Evolutionary conservation across 208 protist genomes (phyloP), one percentile per base, ranked within the genome.

Genomic region (Leptomonas pyrrhocoris): DNA sequence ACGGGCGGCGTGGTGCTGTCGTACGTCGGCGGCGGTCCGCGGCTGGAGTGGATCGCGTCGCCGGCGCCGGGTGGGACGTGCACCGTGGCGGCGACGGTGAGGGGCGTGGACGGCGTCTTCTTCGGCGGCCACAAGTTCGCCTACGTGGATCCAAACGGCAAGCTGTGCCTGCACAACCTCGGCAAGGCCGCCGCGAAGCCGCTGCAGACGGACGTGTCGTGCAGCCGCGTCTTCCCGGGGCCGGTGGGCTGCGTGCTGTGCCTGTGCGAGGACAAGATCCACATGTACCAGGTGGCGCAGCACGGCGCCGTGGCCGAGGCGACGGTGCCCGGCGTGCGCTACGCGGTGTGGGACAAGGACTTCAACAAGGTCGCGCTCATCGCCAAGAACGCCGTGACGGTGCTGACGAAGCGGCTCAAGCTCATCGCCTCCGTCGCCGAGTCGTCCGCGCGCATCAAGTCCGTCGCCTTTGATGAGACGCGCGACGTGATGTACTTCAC

Each of bases 401-500:
- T 99, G 16, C 84, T 91, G 53, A 97, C 90, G 53, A 85, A 92
- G 43, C 92, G 94, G 48, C 79, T 99, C 9, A 90, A 97, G 56
- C 85, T 82, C 18, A 87, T 98, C 56, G 92, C 92, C 63, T 92
- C 79, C 49, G 70, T 99, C 9, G 48, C 94, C 49, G 98, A 99
- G 86, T 72, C 79, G 40, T 96, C 83, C n/a, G 88, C 96, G 15
- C 81, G 93, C 25, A 94, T 99, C 58, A 99, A 99, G 86, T 95
- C 85, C 45, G 98, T 89, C 67, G 93, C 73, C 25, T 97, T 97
- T 66, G 89, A 97, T 60, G 89, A 95, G 61, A 83, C 79, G 51
- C 84, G 96, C 68, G 92, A 98, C 38, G 90, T 99, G 8, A 96
- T 99, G 45, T 95, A 99, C 60, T 99, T 99, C 84, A 98, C 95